Evolutionary conservation across 306 rosid genomes (phyloP).

Genomic region (Pachyrhizus erosus): DNA sequence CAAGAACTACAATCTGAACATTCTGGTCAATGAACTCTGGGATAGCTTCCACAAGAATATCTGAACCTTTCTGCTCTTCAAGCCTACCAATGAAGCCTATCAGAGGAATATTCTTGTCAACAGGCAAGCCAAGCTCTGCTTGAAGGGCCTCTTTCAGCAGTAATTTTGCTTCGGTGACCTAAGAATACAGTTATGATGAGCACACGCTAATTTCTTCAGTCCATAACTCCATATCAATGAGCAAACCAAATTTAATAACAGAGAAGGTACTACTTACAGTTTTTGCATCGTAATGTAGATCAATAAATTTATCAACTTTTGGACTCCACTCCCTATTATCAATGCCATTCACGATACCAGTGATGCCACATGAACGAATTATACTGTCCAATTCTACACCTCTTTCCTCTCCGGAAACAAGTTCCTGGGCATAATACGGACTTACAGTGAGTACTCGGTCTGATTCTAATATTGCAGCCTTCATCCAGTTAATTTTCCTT

Average conservation of each 20-base stretch:
- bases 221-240: background rate
- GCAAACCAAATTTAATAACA: background rate
- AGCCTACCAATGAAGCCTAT: constrained; percentile 93
- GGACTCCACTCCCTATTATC: constrained; percentile 86
- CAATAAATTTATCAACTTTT: constrained; percentile 59
- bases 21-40: constrained; percentile 60
- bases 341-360: constrained; percentile 83
- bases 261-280: constrained; percentile 55
- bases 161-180: constrained; percentile 76
- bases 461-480: constrained; percentile 76
- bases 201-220: background rate
- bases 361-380: constrained; percentile 52
- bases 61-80: constrained; percentile 99
- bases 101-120: constrained; percentile 76
- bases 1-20: constrained; percentile 85
- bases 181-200: constrained; percentile 37
- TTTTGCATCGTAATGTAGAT: constrained; percentile 64
- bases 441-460: constrained; percentile 73
- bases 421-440: constrained; percentile 75
- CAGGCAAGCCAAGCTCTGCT: constrained; percentile 92
- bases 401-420: constrained; percentile 55
- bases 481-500: constrained; percentile 90
- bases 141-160: constrained; percentile 90
- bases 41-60: constrained; percentile 85
- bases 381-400: constrained; percentile 72